Base-by-base conservation (phyloP, 1,284 basidiomycete species). In the Cutaneotrichosporon dermatis region DNA sequence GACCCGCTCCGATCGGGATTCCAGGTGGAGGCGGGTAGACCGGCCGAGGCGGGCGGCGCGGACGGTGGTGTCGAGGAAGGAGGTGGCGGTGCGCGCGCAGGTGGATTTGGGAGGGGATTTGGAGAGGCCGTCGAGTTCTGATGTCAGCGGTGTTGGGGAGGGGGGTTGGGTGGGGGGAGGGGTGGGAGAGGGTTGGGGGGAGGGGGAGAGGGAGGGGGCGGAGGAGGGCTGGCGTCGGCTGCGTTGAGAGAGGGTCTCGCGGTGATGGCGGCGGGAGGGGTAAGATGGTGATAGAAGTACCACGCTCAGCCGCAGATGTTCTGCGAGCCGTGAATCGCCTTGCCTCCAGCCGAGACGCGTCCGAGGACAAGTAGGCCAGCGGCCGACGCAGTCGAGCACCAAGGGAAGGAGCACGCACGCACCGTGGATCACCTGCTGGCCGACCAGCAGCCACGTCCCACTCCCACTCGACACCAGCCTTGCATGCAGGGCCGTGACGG, bases 91-190 rank as follows among this genome's bases (percentile, higher is more conserved):
- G 35, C 51, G 51, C 16, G 61, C 61, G 25, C 25, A 35, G 15
- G 36, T 39, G 34, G 51, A 51, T 4, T 58, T 54, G 41, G 13
- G 3, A 25, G 25, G 25, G 44, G 36, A 46, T 3, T 44, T 16
- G n/a, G 51, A 55, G 11, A 63, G 52, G 11, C 58, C 58, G 55
- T 63, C 61, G 36, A 63, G 61, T 36, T 63, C 61, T 61, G 49
- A 1, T 25, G 44, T 56, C 37, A 57, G 59, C 4, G 15, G 5
- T 6, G 8, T 16, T 15, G 12, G n/a, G 37, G n/a, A 3, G 11
- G 3, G 12, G 39, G 9, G 8, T 2, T 12, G 12, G 12, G 39
- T 40, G 2, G 11, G 4, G 51, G 9, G 35, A 35, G 37, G 5
- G n/a, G 1, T 45, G 52, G 11, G 25, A 36, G 7, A 2, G 10